phyloP scores from a whole-genome alignment of 352 stramenopile species.

The Aphanomyces astaci region DNA sequence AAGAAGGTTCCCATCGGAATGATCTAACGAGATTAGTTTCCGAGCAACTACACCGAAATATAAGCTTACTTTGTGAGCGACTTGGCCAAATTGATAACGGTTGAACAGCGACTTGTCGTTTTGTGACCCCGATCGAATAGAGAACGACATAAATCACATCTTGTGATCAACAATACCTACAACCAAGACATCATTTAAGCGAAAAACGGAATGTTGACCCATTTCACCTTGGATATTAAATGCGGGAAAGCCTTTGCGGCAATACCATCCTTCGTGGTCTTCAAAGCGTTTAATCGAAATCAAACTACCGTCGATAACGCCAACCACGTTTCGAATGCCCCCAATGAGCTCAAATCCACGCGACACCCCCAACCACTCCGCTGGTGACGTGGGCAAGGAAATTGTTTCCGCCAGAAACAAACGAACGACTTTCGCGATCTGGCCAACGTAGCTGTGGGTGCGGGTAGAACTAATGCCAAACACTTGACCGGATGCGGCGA shows the following conservation, averaged over 20 bases:
- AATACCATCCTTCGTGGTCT: background rate
- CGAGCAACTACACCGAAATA: too few relatives aligned
- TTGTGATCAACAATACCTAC: background rate
- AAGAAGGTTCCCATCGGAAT: background rate
- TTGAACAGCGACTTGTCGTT: background rate
- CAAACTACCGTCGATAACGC: background rate
- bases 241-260: background rate
- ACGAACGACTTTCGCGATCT: background rate
- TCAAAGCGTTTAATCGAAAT: background rate
- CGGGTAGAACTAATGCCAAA: background rate
- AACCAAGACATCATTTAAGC: background rate
- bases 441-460: background rate
- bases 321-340: background rate
- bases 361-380: background rate
- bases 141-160: background rate
- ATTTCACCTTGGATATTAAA: background rate
- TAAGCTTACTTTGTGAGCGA: background rate
- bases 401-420: background rate
- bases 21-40: background rate
- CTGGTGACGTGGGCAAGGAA: background rate
- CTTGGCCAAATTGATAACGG: background rate
- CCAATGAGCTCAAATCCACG: background rate
- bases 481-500: background rate
- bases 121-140: background rate
- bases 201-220: background rate